phyloP scores from a whole-genome alignment of 768 basidiomycete genomes.

The Tricholoma terreum region DNA sequence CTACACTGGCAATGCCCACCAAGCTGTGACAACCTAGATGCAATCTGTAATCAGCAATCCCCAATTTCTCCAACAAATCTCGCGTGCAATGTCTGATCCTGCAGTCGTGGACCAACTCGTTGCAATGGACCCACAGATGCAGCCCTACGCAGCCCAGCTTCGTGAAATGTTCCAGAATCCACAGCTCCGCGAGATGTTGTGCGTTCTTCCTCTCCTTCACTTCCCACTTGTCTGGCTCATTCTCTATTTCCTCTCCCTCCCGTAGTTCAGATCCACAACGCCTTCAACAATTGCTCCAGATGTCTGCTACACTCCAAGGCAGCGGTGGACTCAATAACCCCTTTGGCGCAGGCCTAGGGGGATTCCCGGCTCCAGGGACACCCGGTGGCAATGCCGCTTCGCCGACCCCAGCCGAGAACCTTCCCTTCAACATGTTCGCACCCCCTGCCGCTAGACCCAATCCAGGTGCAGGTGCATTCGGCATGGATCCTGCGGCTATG shows the following conservation, averaged over 20 bases:
- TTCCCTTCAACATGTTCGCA: slow-evolving; percentile 20
- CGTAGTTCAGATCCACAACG: slow-evolving; percentile 71
- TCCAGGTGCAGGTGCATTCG: slow-evolving; percentile 24
- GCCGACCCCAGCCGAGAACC: slow-evolving; percentile 23
- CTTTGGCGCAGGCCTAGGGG: slow-evolving; percentile 17
- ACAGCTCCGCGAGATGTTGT: slow-evolving; percentile 75
- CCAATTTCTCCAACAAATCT: slow-evolving; percentile 86
- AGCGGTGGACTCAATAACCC: slow-evolving; percentile 27
- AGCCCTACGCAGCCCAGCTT: slow-evolving; percentile 75
- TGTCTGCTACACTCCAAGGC: slow-evolving; percentile 54
- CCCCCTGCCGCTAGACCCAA: neutral
- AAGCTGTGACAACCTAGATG: slow-evolving; percentile 46
- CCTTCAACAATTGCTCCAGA: slow-evolving; percentile 72
- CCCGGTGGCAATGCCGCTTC: slow-evolving; percentile 35
- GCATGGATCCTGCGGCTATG: slow-evolving; percentile 41
- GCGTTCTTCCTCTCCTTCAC: slow-evolving; percentile 22
- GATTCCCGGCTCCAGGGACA: slow-evolving; percentile 62
- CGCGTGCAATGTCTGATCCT: slow-evolving; percentile 80
- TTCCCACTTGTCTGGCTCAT: neutral
- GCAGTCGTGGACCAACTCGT: slow-evolving; percentile 87
- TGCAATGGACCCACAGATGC: slow-evolving; percentile 73
- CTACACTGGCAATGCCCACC: slow-evolving; percentile 1
- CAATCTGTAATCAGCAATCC: slow-evolving; percentile 84
- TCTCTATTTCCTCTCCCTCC: neutral
- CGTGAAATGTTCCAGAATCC: slow-evolving; percentile 76